phyloP scores from a whole-genome alignment of 1,284 basidiomycete genomes.

The Ustilago cynodontis region DNA sequence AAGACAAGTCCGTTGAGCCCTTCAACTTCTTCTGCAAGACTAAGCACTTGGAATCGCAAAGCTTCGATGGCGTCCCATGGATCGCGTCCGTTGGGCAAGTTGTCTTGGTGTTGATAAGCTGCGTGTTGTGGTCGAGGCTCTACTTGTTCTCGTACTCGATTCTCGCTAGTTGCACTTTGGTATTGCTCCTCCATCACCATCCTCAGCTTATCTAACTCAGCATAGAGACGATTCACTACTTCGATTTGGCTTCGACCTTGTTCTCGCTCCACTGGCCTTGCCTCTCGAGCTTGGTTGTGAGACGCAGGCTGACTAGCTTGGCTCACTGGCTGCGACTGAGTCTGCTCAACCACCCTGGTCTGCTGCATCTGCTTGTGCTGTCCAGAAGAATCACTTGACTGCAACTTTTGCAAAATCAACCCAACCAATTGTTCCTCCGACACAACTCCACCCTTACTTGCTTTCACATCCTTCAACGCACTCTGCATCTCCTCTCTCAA shows the following conservation, averaged over 20 bases:
- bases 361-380: constrained; percentile 6
- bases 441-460: constrained; percentile 8
- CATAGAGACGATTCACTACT: constrained; percentile 45
- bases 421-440: constrained; percentile 34
- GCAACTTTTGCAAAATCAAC: constrained; percentile 31
- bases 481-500: constrained; percentile 44
- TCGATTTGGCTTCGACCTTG: constrained; percentile 35
- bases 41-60: constrained; percentile 41
- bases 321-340: not conserved
- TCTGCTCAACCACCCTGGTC: not conserved
- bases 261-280: constrained; percentile 9
- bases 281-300: not conserved
- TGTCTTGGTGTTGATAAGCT: constrained; percentile 29
- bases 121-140: constrained; percentile 14
- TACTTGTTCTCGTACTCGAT: not conserved
- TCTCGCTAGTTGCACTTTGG: constrained; percentile 19
- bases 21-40: constrained; percentile 43
- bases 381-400: not conserved
- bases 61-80: constrained; percentile 53
- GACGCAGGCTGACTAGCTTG: not conserved
- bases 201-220: constrained; percentile 43
- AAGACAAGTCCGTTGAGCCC: constrained; percentile 47
- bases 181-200: constrained; percentile 50
- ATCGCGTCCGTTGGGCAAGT: constrained; percentile 29
- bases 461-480: constrained; percentile 36